A percentile compares a stretch with the other conserved stretches of the same genome.
Conservation (phyloP, 805 yeast genomes). For the Yarrowia osloensis region DNA sequence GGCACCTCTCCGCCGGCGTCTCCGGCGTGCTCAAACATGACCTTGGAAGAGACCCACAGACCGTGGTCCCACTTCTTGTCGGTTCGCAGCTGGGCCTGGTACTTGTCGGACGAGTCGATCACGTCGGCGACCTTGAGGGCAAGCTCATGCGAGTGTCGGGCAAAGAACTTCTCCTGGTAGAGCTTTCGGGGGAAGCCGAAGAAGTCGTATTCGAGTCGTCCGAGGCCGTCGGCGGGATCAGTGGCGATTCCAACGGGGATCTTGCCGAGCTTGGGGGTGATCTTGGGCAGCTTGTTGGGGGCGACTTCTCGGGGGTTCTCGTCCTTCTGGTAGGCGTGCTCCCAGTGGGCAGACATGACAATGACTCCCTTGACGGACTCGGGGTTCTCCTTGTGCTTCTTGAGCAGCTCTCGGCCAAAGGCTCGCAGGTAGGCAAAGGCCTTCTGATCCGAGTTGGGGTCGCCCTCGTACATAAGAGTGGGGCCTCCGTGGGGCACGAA, state of each 20-base stretch:
- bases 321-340: conserved; percentile 39
- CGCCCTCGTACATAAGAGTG: conserved; percentile 62
- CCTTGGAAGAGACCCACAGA: conserved; percentile 76
- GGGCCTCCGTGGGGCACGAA: conserved; percentile 85
- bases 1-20: conserved; percentile 40
- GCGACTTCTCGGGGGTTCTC: conserved; percentile 30
- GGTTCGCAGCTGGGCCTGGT: conserved; percentile 47
- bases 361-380: conserved; percentile 60
- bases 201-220: conserved; percentile 65
- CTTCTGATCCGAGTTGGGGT: conserved; percentile 55
- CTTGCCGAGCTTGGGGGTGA: conserved; percentile 8
- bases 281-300: conserved; percentile 16
- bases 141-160: conserved; percentile 48
- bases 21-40: conserved; percentile 54
- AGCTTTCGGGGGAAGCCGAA: conserved; percentile 67
- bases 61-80: conserved; percentile 81
- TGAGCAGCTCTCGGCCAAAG: conserved; percentile 55
- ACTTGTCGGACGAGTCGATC: conserved; percentile 47
- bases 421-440: conserved; percentile 56
- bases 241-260: conserved; percentile 36
- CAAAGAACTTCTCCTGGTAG: conserved; percentile 64
- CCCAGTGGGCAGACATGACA: conserved; percentile 80
- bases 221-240: conserved; percentile 47
- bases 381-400: conserved; percentile 39
- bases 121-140: conserved; percentile 50